phyloP scores from a whole-genome alignment of 768 basidiomycete species.

The Rhodotorula babjevae region DNA sequence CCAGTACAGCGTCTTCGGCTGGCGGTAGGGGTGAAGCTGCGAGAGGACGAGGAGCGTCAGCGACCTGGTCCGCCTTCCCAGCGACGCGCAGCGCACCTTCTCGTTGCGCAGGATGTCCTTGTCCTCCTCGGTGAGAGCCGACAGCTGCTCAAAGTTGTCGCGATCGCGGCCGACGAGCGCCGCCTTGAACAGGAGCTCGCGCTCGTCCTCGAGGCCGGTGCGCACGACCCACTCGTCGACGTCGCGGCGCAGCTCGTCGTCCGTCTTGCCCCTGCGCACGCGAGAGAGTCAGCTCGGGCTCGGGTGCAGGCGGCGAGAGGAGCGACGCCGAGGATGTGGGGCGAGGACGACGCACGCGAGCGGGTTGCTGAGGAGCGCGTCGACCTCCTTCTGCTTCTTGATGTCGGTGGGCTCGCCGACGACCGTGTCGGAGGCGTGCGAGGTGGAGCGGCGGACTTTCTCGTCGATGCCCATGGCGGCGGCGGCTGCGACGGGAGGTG shows the following conservation, averaged over 20 bases:
- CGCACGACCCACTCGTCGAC: conserved; percentile 60
- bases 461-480: not conserved
- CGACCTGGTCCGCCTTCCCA: not conserved
- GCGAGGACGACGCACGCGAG: not conserved
- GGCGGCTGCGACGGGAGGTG: not conserved
- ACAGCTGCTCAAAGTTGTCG: conserved; percentile 27
- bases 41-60: too few species aligned
- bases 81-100: not conserved
- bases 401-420: not conserved
- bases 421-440: not conserved
- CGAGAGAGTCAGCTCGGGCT: too few species aligned
- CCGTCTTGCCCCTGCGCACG: not conserved
- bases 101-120: conserved; percentile 41
- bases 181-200: conserved; percentile 58
- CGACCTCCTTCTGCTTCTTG: not conserved
- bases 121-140: conserved; percentile 44
- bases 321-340: not conserved
- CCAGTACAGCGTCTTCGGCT: conserved; percentile 43
- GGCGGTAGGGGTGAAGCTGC: conserved; percentile 44
- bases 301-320: too few species aligned
- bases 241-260: conserved; percentile 39
- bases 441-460: not conserved
- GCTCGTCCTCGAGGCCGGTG: conserved; percentile 46
- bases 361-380: conserved; percentile 8
- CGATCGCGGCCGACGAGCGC: conserved; percentile 64